A percentile compares a stretch with the other conserved stretches of the same genome.
These are phyloP conservation scores for Aspergillus pseudoviridinutans DNA, from an alignment of 2,329 filamentous ascomycete species.

Conservation along the genomic window DNA sequence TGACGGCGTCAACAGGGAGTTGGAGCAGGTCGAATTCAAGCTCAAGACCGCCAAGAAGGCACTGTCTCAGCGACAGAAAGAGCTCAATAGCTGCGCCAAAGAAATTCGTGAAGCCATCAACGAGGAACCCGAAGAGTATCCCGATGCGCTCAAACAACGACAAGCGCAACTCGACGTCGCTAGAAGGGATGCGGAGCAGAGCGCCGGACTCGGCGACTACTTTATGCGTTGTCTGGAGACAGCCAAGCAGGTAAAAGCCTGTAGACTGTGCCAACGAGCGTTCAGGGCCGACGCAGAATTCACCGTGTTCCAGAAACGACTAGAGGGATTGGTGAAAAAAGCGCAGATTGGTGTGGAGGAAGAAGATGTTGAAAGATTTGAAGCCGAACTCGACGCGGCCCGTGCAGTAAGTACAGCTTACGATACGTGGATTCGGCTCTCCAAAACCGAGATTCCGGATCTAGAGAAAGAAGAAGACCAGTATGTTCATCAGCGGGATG, in stretches of 20 bases:
- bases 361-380: conserved; percentile 29
- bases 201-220: conserved; percentile 65
- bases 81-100: conserved; percentile 59
- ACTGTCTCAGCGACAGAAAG: conserved; percentile 59
- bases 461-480: conserved; percentile 61
- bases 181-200: conserved; percentile 64
- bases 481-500: conserved; percentile 59
- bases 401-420: conserved; percentile 63
- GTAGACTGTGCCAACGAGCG: conserved; percentile 68
- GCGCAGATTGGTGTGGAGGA: conserved; percentile 55
- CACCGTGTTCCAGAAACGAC: conserved; percentile 60
- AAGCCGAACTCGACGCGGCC: conserved; percentile 50
- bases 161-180: conserved; percentile 50
- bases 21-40: conserved; percentile 72
- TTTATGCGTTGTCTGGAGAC: conserved; percentile 64
- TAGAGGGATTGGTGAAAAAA: conserved; percentile 55
- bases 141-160: conserved; percentile 49
- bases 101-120: conserved; percentile 59
- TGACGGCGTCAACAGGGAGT: conserved; percentile 66
- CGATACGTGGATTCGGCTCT: conserved; percentile 69
- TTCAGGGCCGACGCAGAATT: conserved; percentile 61
- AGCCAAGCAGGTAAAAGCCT: conserved; percentile 66
- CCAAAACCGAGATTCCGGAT: conserved; percentile 63
- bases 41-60: conserved; percentile 63
- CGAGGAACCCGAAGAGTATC: conserved; percentile 48